Percentiles rank a stretch among this genome's conserved stretches.
These are phyloP conservation scores for Fabrea salina DNA, from an alignment of 169 alveolate genomes.

Conservation along the genomic window DNA sequence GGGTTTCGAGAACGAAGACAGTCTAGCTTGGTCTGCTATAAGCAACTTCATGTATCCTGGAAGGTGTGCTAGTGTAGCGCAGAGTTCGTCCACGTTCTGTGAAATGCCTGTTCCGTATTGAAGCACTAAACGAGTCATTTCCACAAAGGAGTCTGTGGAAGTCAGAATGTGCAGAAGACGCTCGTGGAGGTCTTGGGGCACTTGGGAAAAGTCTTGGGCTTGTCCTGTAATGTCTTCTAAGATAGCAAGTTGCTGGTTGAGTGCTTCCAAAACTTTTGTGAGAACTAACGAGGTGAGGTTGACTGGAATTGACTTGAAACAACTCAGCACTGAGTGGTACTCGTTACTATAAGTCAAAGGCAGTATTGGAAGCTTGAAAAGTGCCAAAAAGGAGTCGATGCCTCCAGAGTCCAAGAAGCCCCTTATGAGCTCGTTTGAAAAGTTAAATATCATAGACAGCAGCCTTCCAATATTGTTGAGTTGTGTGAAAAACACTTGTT, in stretches of 20 bases:
- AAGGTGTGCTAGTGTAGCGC: background rate
- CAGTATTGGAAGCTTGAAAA: slow-evolving; percentile 13
- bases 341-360: slow-evolving; percentile 27
- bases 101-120: background rate
- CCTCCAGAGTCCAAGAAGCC: slow-evolving; percentile 9
- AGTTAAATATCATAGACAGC: background rate
- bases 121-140: background rate
- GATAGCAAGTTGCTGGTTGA: background rate
- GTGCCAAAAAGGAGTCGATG: background rate
- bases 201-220: background rate
- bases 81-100: background rate
- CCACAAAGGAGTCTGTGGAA: slow-evolving; percentile 14
- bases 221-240: slow-evolving; percentile 8
- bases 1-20: slow-evolving; percentile 3
- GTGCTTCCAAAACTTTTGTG: background rate
- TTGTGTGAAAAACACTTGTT: slow-evolving; percentile 23
- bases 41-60: slow-evolving; percentile 2
- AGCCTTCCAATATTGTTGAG: slow-evolving; percentile 11
- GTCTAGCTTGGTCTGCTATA: slow-evolving; percentile 26
- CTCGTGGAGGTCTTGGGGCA: background rate
- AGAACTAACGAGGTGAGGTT: background rate
- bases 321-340: background rate
- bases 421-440: background rate
- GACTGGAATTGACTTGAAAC: background rate
- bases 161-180: background rate